phyloP scores from a whole-genome alignment of 2,329 filamentous ascomycete species.

The Setomelanomma holmii region DNA sequence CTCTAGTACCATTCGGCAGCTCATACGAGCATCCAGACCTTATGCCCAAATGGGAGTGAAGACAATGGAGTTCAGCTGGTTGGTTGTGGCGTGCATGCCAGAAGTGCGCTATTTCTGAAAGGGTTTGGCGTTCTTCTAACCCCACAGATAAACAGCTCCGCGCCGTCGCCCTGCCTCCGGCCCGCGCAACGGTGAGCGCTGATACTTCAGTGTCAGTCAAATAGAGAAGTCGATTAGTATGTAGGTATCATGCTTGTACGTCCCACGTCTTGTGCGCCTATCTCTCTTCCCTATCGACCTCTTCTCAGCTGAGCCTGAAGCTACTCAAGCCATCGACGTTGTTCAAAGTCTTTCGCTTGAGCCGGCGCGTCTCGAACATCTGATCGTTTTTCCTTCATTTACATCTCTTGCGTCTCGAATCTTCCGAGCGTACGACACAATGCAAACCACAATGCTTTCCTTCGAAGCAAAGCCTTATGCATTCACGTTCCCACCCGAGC shows the following conservation, averaged over 20 bases:
- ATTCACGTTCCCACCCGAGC: constrained; percentile 55
- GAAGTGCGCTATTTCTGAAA: not conserved
- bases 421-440: constrained; percentile 5
- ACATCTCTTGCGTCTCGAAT: too few relatives aligned
- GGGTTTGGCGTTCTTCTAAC: not conserved
- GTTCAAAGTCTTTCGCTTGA: not conserved
- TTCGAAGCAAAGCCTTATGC: constrained; percentile 55
- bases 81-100: not conserved
- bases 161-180: constrained; percentile 22
- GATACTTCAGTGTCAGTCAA: constrained; percentile 11
- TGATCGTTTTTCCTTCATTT: too few relatives aligned
- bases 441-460: constrained; percentile 20
- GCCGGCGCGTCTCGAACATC: too few relatives aligned
- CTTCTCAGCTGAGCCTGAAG: not conserved
- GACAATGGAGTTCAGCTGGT: not conserved
- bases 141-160: constrained; percentile 21
- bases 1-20: constrained; percentile 1
- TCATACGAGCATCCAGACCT: not conserved
- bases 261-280: not conserved
- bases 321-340: not conserved
- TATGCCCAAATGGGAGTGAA: not conserved
- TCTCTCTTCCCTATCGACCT: not conserved
- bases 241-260: constrained; percentile 1
- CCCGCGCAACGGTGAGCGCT: constrained; percentile 10
- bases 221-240: not conserved